phyloP scores from a whole-genome alignment of 106 monocot genomes.

The Iris macrosiphon region DNA sequence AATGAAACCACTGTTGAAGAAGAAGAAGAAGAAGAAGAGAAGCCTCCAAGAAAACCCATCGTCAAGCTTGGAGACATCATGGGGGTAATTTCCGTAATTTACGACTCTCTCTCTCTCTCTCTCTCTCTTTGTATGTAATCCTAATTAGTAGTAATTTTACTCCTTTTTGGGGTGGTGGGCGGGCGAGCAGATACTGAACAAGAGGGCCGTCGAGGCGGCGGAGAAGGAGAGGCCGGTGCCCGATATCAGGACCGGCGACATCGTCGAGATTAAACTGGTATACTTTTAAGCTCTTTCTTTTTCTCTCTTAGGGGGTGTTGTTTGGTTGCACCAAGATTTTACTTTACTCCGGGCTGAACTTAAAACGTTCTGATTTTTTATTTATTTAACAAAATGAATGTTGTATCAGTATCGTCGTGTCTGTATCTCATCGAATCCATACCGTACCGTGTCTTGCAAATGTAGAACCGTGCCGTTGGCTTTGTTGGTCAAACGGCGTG shows the following conservation, averaged over 20 bases:
- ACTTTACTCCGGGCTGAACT: too few relatives aligned
- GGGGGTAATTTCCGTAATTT: conserved; percentile 44
- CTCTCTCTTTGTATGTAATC: not conserved
- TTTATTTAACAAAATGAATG: too few relatives aligned
- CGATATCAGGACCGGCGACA: conserved; percentile 58
- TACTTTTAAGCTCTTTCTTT: too few relatives aligned
- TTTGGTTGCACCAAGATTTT: too few relatives aligned
- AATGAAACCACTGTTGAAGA: not conserved
- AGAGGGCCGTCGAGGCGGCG: conserved; percentile 55
- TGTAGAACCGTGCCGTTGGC: too few relatives aligned
- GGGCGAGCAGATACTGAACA: conserved; percentile 48
- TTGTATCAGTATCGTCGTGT: too few relatives aligned
- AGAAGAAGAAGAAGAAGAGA: conserved; percentile 20
- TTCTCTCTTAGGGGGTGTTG: too few relatives aligned
- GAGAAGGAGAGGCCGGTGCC: conserved; percentile 58
- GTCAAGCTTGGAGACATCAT: conserved; percentile 70
- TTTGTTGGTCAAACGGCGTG: conserved; percentile 35
- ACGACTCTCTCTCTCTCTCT: not conserved
- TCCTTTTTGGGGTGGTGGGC: not conserved
- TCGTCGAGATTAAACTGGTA: conserved; percentile 71
- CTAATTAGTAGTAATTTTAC: not conserved
- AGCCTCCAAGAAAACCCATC: conserved; percentile 36
- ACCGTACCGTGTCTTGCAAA: too few relatives aligned
- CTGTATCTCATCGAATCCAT: too few relatives aligned
- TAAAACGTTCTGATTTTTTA: too few relatives aligned